These are phyloP conservation scores for Penicillium thymicola DNA, from an alignment of 2,329 filamentous ascomycete genomes.

Conservation along the genomic window DNA sequence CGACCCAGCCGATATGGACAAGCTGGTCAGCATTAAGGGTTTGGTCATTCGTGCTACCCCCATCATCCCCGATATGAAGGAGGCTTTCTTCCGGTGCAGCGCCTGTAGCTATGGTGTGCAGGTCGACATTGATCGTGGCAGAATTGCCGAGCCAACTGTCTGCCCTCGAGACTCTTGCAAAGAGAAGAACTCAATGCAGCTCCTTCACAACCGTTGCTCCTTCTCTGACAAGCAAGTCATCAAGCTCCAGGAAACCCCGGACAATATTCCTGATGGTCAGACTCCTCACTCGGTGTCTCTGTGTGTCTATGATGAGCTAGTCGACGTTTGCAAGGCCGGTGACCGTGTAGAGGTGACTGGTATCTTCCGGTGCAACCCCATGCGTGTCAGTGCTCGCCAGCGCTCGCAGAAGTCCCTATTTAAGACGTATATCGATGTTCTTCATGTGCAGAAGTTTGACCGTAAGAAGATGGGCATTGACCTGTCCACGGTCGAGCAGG, in stretches of 20 bases:
- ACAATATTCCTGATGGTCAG: conserved; percentile 90
- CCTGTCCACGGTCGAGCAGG: conserved; percentile 78
- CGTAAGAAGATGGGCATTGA: conserved; percentile 92
- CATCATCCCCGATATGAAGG: conserved; percentile 98
- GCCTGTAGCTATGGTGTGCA: conserved; percentile 88
- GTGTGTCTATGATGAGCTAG: conserved; percentile 93
- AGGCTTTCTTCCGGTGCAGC: conserved; percentile 95
- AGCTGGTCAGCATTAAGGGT: conserved; percentile 90
- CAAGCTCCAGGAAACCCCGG: conserved; percentile 95
- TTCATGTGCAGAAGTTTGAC: conserved; percentile 96
- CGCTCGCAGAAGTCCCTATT: conserved; percentile 90
- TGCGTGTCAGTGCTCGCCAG: conserved; percentile 90
- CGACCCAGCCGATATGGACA: conserved; percentile 94
- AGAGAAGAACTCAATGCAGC: conserved; percentile 94
- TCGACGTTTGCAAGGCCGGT: conserved; percentile 97
- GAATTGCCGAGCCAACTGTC: conserved; percentile 88
- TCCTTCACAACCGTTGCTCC: conserved; percentile 89
- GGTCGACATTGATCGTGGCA: conserved; percentile 89
- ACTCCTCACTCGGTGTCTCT: conserved; percentile 96
- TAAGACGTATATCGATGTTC: conserved; percentile 94
- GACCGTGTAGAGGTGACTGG: conserved; percentile 93
- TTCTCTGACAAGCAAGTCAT: conserved; percentile 99
- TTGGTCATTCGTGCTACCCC: conserved; percentile 93
- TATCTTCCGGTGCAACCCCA: conserved; percentile 92
- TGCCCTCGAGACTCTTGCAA: conserved; percentile 81